Evolutionary conservation across 805 yeast species (phyloP).

Genomic region (Lipomyces yamadae): DNA sequence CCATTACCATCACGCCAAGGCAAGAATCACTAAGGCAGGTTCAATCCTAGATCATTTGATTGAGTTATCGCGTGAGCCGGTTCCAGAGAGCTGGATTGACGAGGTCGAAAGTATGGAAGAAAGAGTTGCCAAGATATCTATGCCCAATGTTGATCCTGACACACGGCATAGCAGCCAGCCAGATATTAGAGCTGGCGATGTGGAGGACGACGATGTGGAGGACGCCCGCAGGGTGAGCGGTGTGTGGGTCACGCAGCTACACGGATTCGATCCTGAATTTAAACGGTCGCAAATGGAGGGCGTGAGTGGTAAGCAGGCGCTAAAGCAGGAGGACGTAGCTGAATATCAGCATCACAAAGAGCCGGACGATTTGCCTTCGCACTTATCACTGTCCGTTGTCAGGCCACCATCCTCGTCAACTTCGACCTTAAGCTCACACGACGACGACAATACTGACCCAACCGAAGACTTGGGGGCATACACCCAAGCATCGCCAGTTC

Average conservation of each 20-base stretch:
- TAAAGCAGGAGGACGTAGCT: slow-evolving; percentile 1
- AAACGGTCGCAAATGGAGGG: slow-evolving; percentile 6
- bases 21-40: slow-evolving; percentile 19
- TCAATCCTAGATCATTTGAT: slow-evolving; percentile 28
- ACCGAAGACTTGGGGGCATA: background rate
- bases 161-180: background rate
- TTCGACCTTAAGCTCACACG: background rate
- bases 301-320: slow-evolving; percentile 8
- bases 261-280: background rate
- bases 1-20: background rate
- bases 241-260: background rate
- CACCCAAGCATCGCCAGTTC: background rate
- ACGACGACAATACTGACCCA: background rate
- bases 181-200: background rate
- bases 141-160: background rate
- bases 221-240: background rate
- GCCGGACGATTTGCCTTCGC: background rate
- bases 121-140: background rate
- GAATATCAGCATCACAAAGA: background rate
- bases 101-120: slow-evolving; percentile 27
- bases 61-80: slow-evolving; percentile 27
- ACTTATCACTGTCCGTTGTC: background rate
- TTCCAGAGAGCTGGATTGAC: slow-evolving; percentile 36
- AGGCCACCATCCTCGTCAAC: background rate
- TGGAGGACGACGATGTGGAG: background rate